Evolutionary conservation across 495 filamentous ascomycete genomes (phyloP).

Genomic region (Penicillium samsonianum): DNA sequence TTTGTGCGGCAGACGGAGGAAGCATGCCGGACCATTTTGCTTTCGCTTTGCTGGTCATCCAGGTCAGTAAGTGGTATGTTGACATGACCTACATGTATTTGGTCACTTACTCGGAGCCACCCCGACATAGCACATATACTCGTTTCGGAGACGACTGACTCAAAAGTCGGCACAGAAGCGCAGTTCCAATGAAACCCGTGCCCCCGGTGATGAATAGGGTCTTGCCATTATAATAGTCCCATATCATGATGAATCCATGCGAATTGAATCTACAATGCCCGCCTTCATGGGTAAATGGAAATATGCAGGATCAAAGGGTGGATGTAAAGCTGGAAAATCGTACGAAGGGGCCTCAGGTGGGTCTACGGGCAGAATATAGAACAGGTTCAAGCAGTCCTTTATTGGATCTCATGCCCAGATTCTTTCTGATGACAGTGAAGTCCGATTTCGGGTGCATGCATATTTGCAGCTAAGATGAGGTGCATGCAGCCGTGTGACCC

Average conservation of each 20-base stretch:
- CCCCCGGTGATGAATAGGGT: slow-evolving; percentile 28
- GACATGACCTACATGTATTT: not conserved
- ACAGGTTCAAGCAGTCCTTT: not conserved
- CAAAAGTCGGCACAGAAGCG: slow-evolving; percentile 27
- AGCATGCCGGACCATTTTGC: slow-evolving; percentile 30
- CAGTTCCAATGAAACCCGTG: slow-evolving; percentile 28
- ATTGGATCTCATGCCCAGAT: not conserved
- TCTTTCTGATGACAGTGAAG: not conserved
- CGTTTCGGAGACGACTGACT: slow-evolving; percentile 23
- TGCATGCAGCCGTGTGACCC: slow-evolving; percentile 22
- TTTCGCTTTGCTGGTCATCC: slow-evolving; percentile 20
- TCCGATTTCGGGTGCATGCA: slow-evolving; percentile 14
- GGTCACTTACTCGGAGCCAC: slow-evolving; percentile 23
- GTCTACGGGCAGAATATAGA: slow-evolving; percentile 11
- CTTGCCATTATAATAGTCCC: slow-evolving; percentile 32
- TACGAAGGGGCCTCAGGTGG: slow-evolving; percentile 7
- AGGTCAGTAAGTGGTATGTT: slow-evolving; percentile 1
- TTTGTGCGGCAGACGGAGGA: slow-evolving; percentile 11
- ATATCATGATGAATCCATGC: slow-evolving; percentile 23
- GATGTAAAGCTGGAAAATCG: not conserved
- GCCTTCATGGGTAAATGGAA: not conserved
- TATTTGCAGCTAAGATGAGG: slow-evolving; percentile 23
- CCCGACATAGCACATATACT: slow-evolving; percentile 29
- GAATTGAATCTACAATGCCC: not conserved
- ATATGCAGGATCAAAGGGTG: slow-evolving; percentile 10